Conservation (phyloP, 768 basidiomycete genomes). For the Austroboletus festivus region DNA sequence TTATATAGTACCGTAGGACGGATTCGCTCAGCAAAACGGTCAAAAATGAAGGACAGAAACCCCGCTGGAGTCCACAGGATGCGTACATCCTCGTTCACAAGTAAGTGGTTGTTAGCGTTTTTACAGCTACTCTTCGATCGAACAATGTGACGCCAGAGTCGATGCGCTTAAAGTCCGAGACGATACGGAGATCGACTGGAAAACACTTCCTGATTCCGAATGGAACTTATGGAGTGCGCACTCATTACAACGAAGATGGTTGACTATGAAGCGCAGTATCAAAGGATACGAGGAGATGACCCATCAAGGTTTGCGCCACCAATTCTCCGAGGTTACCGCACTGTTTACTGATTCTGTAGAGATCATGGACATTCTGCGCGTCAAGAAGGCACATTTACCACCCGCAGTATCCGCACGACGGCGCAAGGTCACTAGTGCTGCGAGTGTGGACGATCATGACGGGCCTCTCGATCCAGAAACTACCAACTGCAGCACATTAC, state of each 20-base stretch:
- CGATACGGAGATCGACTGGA: constrained; percentile 87
- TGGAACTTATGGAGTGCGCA: constrained; percentile 89
- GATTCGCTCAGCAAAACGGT: constrained; percentile 69
- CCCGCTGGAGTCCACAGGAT: constrained; percentile 74
- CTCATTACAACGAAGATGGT: constrained; percentile 73
- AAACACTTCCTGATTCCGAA: constrained; percentile 62
- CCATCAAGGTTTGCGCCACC: constrained; percentile 54
- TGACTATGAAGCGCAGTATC: constrained; percentile 72
- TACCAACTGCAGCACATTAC: constrained; percentile 14
- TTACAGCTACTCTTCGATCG: background rate
- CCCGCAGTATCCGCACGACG: constrained; percentile 36
- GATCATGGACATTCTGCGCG: constrained; percentile 76
- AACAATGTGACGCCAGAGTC: constrained; percentile 43
- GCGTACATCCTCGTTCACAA: constrained; percentile 80
- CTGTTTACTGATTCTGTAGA: constrained; percentile 40
- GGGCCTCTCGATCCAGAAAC: constrained; percentile 22
- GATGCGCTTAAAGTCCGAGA: constrained; percentile 71
- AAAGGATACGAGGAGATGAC: constrained; percentile 81
- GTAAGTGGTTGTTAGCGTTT: constrained; percentile 34
- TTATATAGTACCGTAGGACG: constrained; percentile 47
- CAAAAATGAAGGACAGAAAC: constrained; percentile 67
- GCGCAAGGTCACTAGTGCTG: constrained; percentile 53
- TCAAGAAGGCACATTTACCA: constrained; percentile 67
- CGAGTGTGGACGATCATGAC: constrained; percentile 43
- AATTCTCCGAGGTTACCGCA: background rate